Conservation (phyloP, 768 basidiomycete species). For the Inosperma sp. region DNA sequence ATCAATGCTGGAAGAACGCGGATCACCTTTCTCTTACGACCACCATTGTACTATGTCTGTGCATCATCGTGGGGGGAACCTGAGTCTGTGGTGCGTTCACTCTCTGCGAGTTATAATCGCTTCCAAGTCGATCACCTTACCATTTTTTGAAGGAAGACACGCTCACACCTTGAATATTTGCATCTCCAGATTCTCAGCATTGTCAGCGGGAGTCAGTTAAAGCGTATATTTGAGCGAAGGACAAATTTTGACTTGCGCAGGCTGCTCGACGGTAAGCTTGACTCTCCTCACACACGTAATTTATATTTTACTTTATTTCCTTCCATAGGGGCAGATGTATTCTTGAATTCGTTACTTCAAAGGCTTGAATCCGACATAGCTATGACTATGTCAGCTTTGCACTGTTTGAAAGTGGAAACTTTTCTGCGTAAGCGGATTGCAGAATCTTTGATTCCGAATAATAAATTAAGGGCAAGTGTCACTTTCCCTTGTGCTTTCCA, state of each 20-base stretch:
- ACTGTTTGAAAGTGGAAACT: constrained; percentile 74
- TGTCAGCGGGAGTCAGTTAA: constrained; percentile 79
- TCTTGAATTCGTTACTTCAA: constrained; percentile 66
- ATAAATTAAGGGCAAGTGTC: constrained; percentile 67
- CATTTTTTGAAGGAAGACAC: constrained; percentile 70
- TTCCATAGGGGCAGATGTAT: constrained; percentile 69
- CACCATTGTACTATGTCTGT: constrained; percentile 90
- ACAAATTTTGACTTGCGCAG: constrained; percentile 89
- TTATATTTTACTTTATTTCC: background rate
- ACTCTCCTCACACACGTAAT: background rate
- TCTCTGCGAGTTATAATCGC: background rate
- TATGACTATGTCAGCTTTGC: constrained; percentile 74
- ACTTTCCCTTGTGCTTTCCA: background rate
- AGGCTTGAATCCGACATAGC: constrained; percentile 77
- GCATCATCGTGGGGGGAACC: constrained; percentile 94
- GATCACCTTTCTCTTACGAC: constrained; percentile 81
- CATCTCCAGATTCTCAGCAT: constrained; percentile 92
- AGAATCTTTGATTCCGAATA: constrained; percentile 71
- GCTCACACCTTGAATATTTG: constrained; percentile 91
- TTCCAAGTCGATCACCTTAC: constrained; percentile 18
- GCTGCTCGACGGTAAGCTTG: constrained; percentile 54
- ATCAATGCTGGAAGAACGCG: constrained; percentile 79
- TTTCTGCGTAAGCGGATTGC: constrained; percentile 68
- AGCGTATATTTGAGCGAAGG: constrained; percentile 79
- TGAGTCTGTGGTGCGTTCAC: constrained; percentile 78